These are phyloP conservation scores for Glycine tomentella DNA, from an alignment of 306 rosid species.

Conservation along the genomic window DNA sequence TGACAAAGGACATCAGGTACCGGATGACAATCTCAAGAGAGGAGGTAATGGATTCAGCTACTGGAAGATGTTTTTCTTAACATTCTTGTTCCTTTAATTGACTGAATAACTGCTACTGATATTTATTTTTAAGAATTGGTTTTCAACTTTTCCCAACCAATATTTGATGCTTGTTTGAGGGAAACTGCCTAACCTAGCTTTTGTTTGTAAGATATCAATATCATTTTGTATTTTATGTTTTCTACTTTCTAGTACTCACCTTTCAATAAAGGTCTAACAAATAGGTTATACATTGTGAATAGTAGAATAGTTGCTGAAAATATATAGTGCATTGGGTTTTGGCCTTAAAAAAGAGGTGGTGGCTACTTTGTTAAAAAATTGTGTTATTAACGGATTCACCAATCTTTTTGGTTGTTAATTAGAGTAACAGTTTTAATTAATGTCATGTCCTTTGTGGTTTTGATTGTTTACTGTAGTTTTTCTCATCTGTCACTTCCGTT, in stretches of 20 bases:
- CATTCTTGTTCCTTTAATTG: conserved; percentile 24
- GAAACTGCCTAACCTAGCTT: neutral
- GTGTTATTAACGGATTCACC: neutral
- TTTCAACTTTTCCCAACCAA: too few species aligned
- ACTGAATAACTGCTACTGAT: neutral
- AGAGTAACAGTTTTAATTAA: neutral
- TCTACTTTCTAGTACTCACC: too few species aligned
- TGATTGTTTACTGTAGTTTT: conserved; percentile 2
- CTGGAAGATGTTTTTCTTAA: neutral
- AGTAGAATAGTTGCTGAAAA: too few species aligned
- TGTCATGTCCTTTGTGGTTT: conserved; percentile 17
- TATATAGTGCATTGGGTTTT: neutral
- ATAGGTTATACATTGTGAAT: too few species aligned
- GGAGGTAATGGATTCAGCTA: conserved; percentile 71
- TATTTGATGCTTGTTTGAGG: too few species aligned
- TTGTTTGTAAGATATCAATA: neutral
- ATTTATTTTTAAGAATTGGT: too few species aligned
- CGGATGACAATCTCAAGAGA: conserved; percentile 83
- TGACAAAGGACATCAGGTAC: conserved; percentile 80
- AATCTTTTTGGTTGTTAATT: neutral
- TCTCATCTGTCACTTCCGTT: neutral
- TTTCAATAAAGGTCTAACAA: too few species aligned
- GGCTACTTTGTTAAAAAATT: neutral
- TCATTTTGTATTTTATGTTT: too few species aligned
- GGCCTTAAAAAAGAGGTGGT: neutral